Base-by-base conservation (phyloP, 495 filamentous ascomycete species). In the Penicillium argentinense region DNA sequence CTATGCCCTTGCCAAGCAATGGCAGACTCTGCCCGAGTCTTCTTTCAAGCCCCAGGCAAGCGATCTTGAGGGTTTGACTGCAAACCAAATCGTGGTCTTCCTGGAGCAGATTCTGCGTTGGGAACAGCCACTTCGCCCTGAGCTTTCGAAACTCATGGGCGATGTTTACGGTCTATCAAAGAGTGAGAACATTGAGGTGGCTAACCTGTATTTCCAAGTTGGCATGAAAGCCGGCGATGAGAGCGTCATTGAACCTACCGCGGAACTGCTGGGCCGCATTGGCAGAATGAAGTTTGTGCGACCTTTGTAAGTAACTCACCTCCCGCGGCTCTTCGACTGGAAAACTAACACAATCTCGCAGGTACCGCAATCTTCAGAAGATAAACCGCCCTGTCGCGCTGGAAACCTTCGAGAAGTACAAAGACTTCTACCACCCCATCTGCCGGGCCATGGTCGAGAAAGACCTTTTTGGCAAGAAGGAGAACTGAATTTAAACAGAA, bases 271-370 rank as follows among this genome's bases (percentile, higher is more conserved):
- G 27, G 86, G 88, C 3, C 76, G 75, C 12, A 89, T 96, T 50
- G 92, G 92, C 4, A 79, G 93, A 39, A 96, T 98, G 92, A 98
- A 98, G 77, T 97, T 92, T 65, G 90, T 96, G 42, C 77, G 90
- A 48, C 87, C 91, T 40, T 65, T 98, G 64, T 84, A 69, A 67
- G 73, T 57, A 40, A 1, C 18, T 32, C 39, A 14, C 39, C 6
- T 14, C 21, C n/a, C n/a, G n/a, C 32, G 12, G 18, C 4, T 5
- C 18, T 9, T 17, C 11, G 17, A 7, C 13, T 24, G 5, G 9
- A 26, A 39, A 17, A n/a, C 59, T 66, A 50, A 71, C 41, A 7
- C 12, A 28, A 12, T 25, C 9, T 18, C 21, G 4, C 29, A 76
- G 75, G 47, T 93, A 82, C 71, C 79, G 83, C 51, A 71, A 78